Base-by-base conservation (phyloP, 768 basidiomycete species). In the Fomitopsis pulvina region DNA sequence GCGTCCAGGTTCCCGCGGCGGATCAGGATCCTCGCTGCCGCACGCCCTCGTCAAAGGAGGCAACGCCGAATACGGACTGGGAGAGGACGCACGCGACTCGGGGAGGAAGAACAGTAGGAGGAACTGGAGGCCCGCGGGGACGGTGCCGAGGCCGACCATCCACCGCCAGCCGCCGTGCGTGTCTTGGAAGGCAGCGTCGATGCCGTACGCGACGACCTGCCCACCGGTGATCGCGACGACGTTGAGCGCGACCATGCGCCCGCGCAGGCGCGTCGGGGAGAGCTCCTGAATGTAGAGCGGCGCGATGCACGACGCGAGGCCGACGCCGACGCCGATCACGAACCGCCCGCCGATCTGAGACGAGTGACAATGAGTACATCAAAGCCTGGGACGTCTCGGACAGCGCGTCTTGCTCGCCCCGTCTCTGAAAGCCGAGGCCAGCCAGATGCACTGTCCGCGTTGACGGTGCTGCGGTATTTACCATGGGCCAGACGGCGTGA, bases 241-340 rank as follows among this genome's bases (percentile, higher is more conserved):
- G 62, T 91, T 91, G 47, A 90, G 69, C 10, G 87, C 85, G 3
- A 89, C 87, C 78, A 91, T 80, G 28, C 85, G 72, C 4, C 87
- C 89, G 4, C 87, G 74, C 24, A 85, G 72, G 7, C 79, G 71
- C 7, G 86, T 87, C 0, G 87, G 87, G 0, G 87, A 80, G 20
- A 91, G 74, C 64, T 92, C 89, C 61, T 89, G 87, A 44, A 92
- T 88, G 62, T 91, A 90, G 4, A 91, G 71, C 9, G 88, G 87
- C 0, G 87, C 85, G 45, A 88, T 77, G 55, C 87, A 87, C 3
- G 84, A 79, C 16, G 88, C 87, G 1, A 87, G 66, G 2, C 87
- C 86, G 1, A 89, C 86, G 16, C 83, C 86, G 25, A 80, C 60
- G 11, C 87, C 88, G 49, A 90, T 80, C 46, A 90, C 63, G 65